Evolutionary conservation across 148 eudicot species (phyloP).

Genomic region (Vaccinium darrowii): DNA sequence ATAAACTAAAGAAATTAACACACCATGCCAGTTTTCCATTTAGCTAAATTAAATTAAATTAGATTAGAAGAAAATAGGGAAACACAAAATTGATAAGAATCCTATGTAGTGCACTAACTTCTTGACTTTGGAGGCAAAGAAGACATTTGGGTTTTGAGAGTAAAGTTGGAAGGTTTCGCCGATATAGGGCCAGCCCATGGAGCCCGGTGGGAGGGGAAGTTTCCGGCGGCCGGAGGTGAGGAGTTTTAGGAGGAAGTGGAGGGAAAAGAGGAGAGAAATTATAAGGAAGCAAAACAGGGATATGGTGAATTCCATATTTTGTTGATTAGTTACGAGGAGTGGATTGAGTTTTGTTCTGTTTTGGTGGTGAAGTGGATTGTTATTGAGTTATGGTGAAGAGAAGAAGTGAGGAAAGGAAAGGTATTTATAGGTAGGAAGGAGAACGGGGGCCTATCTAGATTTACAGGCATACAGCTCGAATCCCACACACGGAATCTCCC

Average conservation of each 20-base stretch:
- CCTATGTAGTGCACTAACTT: constrained; percentile 44
- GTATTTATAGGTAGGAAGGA: constrained; percentile 35
- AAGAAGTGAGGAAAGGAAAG: constrained; percentile 3
- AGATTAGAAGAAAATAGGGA: neutral
- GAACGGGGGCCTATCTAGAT: constrained; percentile 19
- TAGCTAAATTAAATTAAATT: too few relatives aligned
- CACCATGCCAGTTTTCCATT: too few relatives aligned
- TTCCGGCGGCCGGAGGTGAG: constrained; percentile 27
- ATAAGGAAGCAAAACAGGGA: constrained; percentile 10
- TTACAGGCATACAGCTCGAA: constrained; percentile 51
- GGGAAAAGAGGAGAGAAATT: constrained; percentile 7
- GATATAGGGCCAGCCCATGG: constrained; percentile 90
- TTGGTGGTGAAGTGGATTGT: neutral
- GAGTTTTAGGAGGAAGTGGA: constrained; percentile 14
- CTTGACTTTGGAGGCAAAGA: constrained; percentile 79
- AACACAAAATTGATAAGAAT: neutral
- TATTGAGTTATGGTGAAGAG: constrained; percentile 17
- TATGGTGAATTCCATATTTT: constrained; percentile 32
- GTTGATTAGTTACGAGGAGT: neutral
- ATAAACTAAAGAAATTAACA: neutral
- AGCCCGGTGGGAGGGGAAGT: constrained; percentile 79
- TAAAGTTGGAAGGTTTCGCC: constrained; percentile 95
- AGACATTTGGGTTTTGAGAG: constrained; percentile 83
- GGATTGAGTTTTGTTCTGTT: constrained; percentile 9
- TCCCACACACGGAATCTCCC: constrained; percentile 57